Evolutionary conservation across 192 early-diverging fungal genomes (phyloP).

Genomic region (Umbelopsis ramanniana): DNA sequence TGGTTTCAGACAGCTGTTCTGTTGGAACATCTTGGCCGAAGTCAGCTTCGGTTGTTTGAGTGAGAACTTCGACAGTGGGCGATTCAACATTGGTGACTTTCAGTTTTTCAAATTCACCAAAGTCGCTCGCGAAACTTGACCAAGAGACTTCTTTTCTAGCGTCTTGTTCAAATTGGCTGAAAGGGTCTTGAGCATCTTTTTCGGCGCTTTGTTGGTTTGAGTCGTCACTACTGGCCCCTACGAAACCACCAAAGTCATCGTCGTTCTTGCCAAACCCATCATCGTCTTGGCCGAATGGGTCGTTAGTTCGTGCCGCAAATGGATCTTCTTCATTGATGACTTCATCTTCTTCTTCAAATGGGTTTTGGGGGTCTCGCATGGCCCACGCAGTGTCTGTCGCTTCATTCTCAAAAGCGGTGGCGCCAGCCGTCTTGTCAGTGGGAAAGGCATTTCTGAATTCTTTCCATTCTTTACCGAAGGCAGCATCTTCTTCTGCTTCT

Average conservation of each 20-base stretch:
- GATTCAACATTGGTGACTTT: conserved; percentile 18
- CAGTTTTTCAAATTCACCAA: conserved; percentile 31
- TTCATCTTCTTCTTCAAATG: conserved; percentile 33
- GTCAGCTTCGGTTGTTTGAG: background rate
- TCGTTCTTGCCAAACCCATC: conserved; percentile 11
- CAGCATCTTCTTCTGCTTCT: conserved; percentile 12
- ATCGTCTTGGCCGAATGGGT: conserved; percentile 5
- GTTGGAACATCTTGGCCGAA: background rate
- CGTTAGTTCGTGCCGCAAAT: conserved; percentile 15
- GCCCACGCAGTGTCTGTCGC: conserved; percentile 17
- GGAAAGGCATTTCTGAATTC: conserved; percentile 16
- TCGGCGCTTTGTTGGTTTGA: background rate
- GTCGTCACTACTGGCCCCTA: conserved; percentile 23
- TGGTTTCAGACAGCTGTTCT: background rate
- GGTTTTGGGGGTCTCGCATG: conserved; percentile 23
- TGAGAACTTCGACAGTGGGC: background rate
- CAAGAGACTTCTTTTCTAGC: conserved; percentile 18
- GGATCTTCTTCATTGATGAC: conserved; percentile 24
- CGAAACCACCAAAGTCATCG: conserved; percentile 37
- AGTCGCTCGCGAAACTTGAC: conserved; percentile 26
- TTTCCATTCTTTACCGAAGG: conserved; percentile 13
- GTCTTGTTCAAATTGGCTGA: conserved; percentile 21
- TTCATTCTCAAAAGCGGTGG: conserved; percentile 16
- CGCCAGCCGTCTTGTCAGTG: background rate
- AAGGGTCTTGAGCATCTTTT: background rate